Evolutionary conservation across 2,329 filamentous ascomycete species (phyloP).

Genomic region (Fusarium papillatum): DNA sequence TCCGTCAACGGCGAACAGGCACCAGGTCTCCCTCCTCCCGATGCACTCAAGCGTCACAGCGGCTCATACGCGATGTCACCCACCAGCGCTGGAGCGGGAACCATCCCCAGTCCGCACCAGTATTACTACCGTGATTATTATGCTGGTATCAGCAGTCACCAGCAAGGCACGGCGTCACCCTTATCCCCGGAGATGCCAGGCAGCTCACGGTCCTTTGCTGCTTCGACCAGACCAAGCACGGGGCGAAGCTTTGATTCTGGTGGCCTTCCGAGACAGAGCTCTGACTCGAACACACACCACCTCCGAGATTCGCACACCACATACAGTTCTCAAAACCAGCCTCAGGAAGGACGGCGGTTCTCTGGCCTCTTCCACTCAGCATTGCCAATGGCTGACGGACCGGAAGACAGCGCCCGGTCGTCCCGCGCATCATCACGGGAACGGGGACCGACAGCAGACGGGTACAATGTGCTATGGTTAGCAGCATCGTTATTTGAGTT

Average conservation of each 20-base stretch:
- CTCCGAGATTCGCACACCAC: conserved; percentile 69
- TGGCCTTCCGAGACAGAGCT: conserved; percentile 63
- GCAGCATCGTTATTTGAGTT: conserved; percentile 97
- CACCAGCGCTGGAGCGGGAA: conserved; percentile 50
- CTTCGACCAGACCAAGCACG: conserved; percentile 68
- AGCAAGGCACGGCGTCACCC: conserved; percentile 70
- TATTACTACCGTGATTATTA: conserved; percentile 67
- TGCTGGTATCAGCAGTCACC: conserved; percentile 36
- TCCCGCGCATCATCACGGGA: conserved; percentile 74
- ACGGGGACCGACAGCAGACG: conserved; percentile 63
- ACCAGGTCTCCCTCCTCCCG: conserved; percentile 74
- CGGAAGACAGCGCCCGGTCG: conserved; percentile 65
- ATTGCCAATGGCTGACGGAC: conserved; percentile 81
- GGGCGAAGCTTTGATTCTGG: conserved; percentile 71
- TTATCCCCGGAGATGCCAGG: conserved; percentile 66
- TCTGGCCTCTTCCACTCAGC: conserved; percentile 91
- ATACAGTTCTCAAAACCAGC: conserved; percentile 63
- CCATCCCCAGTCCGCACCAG: conserved; percentile 63
- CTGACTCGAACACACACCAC: conserved; percentile 61
- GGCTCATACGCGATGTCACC: conserved; percentile 76
- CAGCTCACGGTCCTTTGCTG: conserved; percentile 62
- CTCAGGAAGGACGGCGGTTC: conserved; percentile 67
- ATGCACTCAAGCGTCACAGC: conserved; percentile 75
- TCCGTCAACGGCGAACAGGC: conserved; percentile 75
- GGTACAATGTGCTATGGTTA: conserved; percentile 86